Evolutionary conservation across 129 eudicot genomes (phyloP).

Genomic region (Artemisia tridentata): DNA sequence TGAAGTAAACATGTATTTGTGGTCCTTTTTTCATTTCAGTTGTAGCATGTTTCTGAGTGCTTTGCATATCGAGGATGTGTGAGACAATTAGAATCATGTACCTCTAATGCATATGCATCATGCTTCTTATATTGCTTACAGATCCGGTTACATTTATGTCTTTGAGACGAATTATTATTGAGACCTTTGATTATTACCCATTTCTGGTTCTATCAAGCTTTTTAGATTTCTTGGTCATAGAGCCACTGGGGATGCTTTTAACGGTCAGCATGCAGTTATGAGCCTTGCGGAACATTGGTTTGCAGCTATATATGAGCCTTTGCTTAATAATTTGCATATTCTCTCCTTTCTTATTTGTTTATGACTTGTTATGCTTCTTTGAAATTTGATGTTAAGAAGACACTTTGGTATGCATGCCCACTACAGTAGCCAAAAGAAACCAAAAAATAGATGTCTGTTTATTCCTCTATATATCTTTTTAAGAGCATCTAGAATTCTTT

Average conservation of each 20-base stretch:
- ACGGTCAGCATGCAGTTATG: constrained; percentile 25
- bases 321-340: neutral
- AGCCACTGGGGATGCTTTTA: constrained; percentile 36
- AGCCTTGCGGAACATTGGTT: constrained; percentile 34
- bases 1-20: constrained; percentile 8
- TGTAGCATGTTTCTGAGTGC: too few species aligned
- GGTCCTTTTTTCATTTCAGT: neutral
- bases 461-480: neutral
- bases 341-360: constrained; percentile 11
- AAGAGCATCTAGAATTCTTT: constrained; percentile 28
- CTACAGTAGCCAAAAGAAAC: constrained; percentile 19
- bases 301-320: constrained; percentile 19
- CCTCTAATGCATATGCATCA: constrained; percentile 5
- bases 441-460: constrained; percentile 3
- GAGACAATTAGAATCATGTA: constrained; percentile 8
- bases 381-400: neutral
- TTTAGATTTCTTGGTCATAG: constrained; percentile 18
- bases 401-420: constrained; percentile 25
- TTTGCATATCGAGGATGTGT: neutral
- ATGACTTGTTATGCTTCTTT: constrained; percentile 16
- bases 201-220: constrained; percentile 17
- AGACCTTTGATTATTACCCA: neutral
- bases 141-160: constrained; percentile 7
- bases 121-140: constrained; percentile 24
- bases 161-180: constrained; percentile 10